Evolutionary conservation across 2,329 filamentous ascomycete genomes (phyloP).

Genomic region (Penicillium sclerotiorum): DNA sequence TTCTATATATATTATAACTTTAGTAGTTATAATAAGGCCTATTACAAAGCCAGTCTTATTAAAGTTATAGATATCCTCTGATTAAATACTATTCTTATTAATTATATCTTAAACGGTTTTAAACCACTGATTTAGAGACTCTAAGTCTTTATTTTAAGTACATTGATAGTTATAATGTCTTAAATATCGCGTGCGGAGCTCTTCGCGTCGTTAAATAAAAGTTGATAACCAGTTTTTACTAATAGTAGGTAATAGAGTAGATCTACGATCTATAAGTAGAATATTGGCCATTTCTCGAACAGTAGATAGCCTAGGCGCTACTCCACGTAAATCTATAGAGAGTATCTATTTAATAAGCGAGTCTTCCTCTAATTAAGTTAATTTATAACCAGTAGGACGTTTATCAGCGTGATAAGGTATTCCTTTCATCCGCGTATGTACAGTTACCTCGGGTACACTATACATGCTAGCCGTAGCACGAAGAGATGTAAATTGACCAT

Average conservation of each 20-base stretch:
- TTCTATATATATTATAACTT: background rate
- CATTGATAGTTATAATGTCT: background rate
- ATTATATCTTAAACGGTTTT: background rate
- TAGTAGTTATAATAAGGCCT: background rate
- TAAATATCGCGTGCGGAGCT: background rate
- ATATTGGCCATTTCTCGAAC: slow-evolving; percentile 11
- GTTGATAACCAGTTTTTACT: background rate
- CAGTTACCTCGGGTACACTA: background rate
- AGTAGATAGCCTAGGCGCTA: background rate
- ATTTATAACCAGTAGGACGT: slow-evolving; percentile 2
- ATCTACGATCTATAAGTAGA: slow-evolving; percentile 1
- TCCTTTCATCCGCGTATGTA: background rate
- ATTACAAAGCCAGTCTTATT: background rate
- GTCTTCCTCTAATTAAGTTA: slow-evolving; percentile 6
- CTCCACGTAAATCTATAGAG: slow-evolving; percentile 8
- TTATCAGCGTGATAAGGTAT: background rate
- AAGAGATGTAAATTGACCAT: background rate
- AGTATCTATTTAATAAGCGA: background rate
- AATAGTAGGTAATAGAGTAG: background rate
- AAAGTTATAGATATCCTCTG: background rate
- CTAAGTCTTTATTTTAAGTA: background rate
- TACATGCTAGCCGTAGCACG: background rate
- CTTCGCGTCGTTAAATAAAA: background rate
- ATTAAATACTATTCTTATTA: background rate
- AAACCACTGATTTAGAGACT: background rate